These are phyloP conservation scores for Aphanomyces cochlioides DNA, from an alignment of 352 stramenopile genomes.

Conservation along the genomic window DNA sequence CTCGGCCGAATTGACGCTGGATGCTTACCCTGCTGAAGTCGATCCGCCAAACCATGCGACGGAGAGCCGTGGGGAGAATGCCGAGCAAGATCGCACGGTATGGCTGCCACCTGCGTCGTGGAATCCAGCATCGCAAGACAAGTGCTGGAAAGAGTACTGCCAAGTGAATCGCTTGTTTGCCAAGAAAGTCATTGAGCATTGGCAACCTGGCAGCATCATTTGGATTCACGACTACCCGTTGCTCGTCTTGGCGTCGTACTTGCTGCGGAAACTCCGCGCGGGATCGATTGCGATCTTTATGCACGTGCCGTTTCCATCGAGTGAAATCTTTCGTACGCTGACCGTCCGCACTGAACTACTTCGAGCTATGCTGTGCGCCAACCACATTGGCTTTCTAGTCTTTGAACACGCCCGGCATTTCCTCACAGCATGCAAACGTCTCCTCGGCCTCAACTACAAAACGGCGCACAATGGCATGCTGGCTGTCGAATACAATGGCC, in stretches of 20 bases:
- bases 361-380: constrained; percentile 84
- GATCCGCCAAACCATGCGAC: not conserved
- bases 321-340: constrained; percentile 97
- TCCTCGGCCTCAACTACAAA: constrained; percentile 94
- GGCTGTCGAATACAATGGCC: constrained; percentile 94
- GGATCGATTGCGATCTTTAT: constrained; percentile 96
- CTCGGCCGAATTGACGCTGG: constrained; percentile 59
- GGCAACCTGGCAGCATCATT: constrained; percentile 83
- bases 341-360: constrained; percentile 87
- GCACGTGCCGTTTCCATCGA: constrained; percentile 97
- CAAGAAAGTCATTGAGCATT: constrained; percentile 55
- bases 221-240: constrained; percentile 99
- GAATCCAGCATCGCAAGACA: constrained; percentile 71
- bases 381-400: constrained; percentile 92
- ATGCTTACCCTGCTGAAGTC: constrained; percentile 36
- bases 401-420: constrained; percentile 94
- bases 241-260: constrained; percentile 95
- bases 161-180: constrained; percentile 58
- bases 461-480: constrained; percentile 83
- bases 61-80: not conserved
- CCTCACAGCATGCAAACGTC: constrained; percentile 85
- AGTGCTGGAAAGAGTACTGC: constrained; percentile 76
- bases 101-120: constrained; percentile 70
- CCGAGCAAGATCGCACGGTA: not conserved
- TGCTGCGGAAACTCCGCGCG: constrained; percentile 87